Conservation (phyloP, 1,139 yeast genomes). For the Meyerozyma sp. region DNA sequence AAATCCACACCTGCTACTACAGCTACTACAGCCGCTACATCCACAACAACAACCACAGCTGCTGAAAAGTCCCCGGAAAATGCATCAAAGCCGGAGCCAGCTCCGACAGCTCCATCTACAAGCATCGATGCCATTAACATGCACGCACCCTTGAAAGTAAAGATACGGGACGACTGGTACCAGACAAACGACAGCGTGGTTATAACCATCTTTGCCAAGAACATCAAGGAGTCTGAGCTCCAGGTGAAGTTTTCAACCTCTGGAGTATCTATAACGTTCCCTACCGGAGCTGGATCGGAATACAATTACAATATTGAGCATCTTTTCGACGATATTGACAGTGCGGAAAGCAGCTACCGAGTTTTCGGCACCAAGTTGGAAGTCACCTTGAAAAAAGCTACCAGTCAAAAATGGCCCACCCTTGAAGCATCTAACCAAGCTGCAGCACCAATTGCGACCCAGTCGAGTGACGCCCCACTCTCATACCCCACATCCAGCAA, state of each 20-base stretch:
- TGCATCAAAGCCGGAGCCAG: too few relatives aligned
- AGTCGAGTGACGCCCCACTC: conserved; percentile 12
- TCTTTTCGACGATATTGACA: conserved; percentile 47
- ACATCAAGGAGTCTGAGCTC: conserved; percentile 44
- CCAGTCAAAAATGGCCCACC: conserved; percentile 37
- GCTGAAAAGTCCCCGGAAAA: too few relatives aligned
- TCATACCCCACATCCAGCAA: conserved; percentile 62
- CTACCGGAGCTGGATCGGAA: conserved; percentile 40
- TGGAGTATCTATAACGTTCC: conserved; percentile 38
- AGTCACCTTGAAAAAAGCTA: conserved; percentile 40
- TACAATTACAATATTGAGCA: conserved; percentile 48
- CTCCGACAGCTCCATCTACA: conserved; percentile 15
- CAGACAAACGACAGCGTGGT: conserved; percentile 56
- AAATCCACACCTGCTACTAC: conserved; percentile 8
- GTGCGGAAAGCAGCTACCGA: conserved; percentile 38
- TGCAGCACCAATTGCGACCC: background rate
- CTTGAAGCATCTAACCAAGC: conserved; percentile 26
- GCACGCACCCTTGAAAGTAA: conserved; percentile 37
- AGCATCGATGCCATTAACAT: conserved; percentile 29
- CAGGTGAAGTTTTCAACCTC: conserved; percentile 27
- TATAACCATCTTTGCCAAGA: conserved; percentile 68
- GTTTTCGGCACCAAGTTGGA: conserved; percentile 77
- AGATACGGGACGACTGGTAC: conserved; percentile 74
- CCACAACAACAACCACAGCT: too few relatives aligned
- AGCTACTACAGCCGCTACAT: conserved; percentile 5